These are phyloP conservation scores for Tephrocybe sp. DNA, from an alignment of 768 basidiomycete species.

Conservation along the genomic window DNA sequence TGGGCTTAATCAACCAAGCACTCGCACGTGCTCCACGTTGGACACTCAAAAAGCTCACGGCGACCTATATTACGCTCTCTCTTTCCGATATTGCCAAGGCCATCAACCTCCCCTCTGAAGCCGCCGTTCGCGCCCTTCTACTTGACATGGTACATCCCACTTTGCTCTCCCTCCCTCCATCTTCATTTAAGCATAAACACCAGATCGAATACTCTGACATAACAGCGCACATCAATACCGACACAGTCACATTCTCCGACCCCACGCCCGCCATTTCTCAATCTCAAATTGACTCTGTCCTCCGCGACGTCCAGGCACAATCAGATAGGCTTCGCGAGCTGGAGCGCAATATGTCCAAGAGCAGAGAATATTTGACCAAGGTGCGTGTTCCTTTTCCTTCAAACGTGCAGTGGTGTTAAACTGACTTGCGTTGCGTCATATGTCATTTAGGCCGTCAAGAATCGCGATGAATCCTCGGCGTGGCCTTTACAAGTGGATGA, in stretches of 20 bases:
- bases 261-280: conserved; percentile 56
- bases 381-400: conserved; percentile 28
- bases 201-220: conserved; percentile 75
- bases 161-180: not conserved
- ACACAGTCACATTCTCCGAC: conserved; percentile 74
- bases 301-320: conserved; percentile 56
- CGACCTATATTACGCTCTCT: conserved; percentile 78
- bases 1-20: conserved; percentile 67
- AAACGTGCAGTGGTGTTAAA: not conserved
- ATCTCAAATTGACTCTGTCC: conserved; percentile 56
- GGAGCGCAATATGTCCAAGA: conserved; percentile 56
- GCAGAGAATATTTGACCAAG: conserved; percentile 74
- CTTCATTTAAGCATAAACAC: not conserved
- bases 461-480: conserved; percentile 15
- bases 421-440: too few relatives aligned
- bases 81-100: conserved; percentile 66
- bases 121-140: conserved; percentile 56
- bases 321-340: conserved; percentile 41
- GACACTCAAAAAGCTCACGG: conserved; percentile 75
- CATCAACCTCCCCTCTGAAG: conserved; percentile 47
- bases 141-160: conserved; percentile 63
- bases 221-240: conserved; percentile 60
- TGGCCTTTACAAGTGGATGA: conserved; percentile 20
- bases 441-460: conserved; percentile 21
- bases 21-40: conserved; percentile 72